Evolutionary conservation across 139 green algal species (phyloP), one percentile per base, ranked within the genome.

Genomic region (Gonium pectorale): DNA sequence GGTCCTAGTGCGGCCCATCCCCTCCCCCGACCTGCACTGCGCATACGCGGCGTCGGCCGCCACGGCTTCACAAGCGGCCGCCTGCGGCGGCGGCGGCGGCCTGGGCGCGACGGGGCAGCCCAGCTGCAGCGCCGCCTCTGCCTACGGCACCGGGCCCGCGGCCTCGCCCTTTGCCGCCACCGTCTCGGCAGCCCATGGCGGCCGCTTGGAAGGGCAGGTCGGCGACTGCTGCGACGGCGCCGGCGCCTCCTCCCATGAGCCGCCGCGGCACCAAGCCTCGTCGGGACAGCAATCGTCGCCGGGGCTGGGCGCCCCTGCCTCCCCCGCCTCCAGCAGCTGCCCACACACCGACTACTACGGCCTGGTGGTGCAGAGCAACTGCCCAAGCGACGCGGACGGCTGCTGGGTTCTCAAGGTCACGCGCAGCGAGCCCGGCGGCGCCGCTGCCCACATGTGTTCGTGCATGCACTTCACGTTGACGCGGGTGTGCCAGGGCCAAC

Each of bases 341-440:
- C 5, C 54, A n/a, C n/a, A n/a, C 4, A 70, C 72, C 33, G 66
- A 43, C 3, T 88, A 80, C 64, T 88, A 54, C 29, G 83, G 83
- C 4, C 29, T 88, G 51, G 83, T 88, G 64, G 83, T 79, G 31
- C 74, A 80, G 64, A 59, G 83, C 60, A 43, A 26, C 60, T 31
- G 35, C 46, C 15, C 1, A 35, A 63, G 46, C 43, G 44, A 60
- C 5, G 31, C 59, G 24, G 85, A 89, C 29, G 85, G 85, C 56
- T 88, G 85, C 56, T 89, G 75, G 67, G 64, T 89, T 26, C 77
- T 89, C 31, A 89, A 89, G 59, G 86, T 77, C 13, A 68, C 56
- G 27, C 35, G 63, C 26, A 72, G 52, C 52, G 60, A 51, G 19
- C 35, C 33, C 40, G 27, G n/a, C 29, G 59, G 26, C 4, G 37